Conservation (phyloP, 345 rosid species). For the Aurinia saxatilis region DNA sequence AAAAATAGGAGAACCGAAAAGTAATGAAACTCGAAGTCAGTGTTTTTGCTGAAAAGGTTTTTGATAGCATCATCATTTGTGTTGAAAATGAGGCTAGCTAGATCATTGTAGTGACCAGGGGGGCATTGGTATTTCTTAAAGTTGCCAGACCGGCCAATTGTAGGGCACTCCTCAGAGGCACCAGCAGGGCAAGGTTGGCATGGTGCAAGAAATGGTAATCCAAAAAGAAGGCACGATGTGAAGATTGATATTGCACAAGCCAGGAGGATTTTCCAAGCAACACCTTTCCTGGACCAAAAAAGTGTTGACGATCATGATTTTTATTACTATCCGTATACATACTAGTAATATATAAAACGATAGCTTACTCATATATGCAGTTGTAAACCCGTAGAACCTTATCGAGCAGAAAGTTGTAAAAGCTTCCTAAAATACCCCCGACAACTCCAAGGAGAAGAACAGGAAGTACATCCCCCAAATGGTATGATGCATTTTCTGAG, state of each 20-base stretch:
- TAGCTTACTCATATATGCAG: constrained; percentile 64
- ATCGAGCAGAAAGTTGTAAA: constrained; percentile 59
- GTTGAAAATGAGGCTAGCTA: constrained; percentile 95
- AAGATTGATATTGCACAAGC: constrained; percentile 64
- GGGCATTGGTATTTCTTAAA: constrained; percentile 89
- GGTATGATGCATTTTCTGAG: constrained; percentile 61
- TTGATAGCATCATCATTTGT: constrained; percentile 84
- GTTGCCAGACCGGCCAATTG: constrained; percentile 91
- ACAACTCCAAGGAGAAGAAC: constrained; percentile 76
- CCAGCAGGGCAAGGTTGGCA: constrained; percentile 72
- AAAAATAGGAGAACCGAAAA: constrained; percentile 62
- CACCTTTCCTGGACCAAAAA: constrained; percentile 53
- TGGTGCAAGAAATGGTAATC: constrained; percentile 78
- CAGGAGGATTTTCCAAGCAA: constrained; percentile 44
- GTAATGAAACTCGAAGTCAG: constrained; percentile 67
- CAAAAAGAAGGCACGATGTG: constrained; percentile 87
- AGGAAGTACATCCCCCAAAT: constrained; percentile 62
- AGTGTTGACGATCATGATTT: neutral
- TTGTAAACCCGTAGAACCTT: constrained; percentile 71
- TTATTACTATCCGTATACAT: neutral
- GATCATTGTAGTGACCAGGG: constrained; percentile 72
- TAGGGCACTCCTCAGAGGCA: constrained; percentile 79
- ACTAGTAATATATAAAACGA: neutral
- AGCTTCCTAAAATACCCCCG: constrained; percentile 84
- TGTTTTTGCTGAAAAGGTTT: constrained; percentile 88